A percentile compares a stretch with the other conserved stretches of the same genome.
These are phyloP conservation scores for Colletotrichum tofieldiae DNA, from an alignment of 2,329 filamentous ascomycete species.

Conservation along the genomic window DNA sequence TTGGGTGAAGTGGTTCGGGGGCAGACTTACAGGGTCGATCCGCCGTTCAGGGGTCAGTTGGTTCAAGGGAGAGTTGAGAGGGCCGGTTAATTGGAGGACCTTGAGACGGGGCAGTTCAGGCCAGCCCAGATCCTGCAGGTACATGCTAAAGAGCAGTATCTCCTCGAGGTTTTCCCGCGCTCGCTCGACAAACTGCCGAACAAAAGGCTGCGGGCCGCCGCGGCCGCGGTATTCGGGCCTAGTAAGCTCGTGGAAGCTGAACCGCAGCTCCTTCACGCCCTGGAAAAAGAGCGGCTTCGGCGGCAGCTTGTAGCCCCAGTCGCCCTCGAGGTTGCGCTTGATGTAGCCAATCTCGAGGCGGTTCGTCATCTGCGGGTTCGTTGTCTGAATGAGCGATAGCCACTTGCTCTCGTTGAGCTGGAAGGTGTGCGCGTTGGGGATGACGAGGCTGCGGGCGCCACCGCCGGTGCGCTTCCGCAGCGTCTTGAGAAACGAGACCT, in stretches of 20 bases:
- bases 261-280: slow-evolving; percentile 20
- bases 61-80: slow-evolving; percentile 19
- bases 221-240: slow-evolving; percentile 18
- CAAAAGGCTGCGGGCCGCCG: slow-evolving; percentile 33
- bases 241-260: slow-evolving; percentile 26
- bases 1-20: no score
- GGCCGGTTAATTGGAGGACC: slow-evolving; percentile 36
- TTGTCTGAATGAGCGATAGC: slow-evolving; percentile 40
- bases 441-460: slow-evolving; percentile 35
- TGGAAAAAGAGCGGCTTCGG: slow-evolving; percentile 37
- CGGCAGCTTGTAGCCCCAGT: slow-evolving; percentile 41
- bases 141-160: slow-evolving; percentile 26
- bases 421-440: slow-evolving; percentile 35
- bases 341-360: slow-evolving; percentile 37
- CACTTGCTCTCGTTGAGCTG: slow-evolving; percentile 40
- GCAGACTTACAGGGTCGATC: slow-evolving; percentile 27
- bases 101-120: slow-evolving; percentile 37
- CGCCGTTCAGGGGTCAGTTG: slow-evolving; percentile 33
- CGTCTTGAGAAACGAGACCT: slow-evolving; percentile 34
- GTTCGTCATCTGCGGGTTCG: slow-evolving; percentile 37
- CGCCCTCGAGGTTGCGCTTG: slow-evolving; percentile 31
- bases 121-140: slow-evolving; percentile 38
- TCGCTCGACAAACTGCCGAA: slow-evolving; percentile 33
- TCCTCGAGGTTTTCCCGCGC: slow-evolving; percentile 27
- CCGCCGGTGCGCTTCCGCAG: slow-evolving; percentile 35